Base-by-base conservation (phyloP, 2,329 filamentous ascomycete genomes). In the Stachybotrys chlorohalonatus region DNA sequence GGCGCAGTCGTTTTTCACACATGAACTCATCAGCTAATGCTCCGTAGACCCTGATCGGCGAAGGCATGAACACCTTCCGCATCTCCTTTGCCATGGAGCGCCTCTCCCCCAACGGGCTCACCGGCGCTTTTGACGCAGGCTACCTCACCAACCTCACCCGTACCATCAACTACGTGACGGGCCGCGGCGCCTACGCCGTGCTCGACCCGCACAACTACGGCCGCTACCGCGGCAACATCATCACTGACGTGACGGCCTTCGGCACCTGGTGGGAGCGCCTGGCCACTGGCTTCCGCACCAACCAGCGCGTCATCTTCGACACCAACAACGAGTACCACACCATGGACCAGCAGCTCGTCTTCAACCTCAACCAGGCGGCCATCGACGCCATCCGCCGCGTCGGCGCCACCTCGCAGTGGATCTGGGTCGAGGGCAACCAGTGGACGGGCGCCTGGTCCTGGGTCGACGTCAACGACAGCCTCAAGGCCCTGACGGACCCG, bases 251-350 rank as follows among this genome's bases (percentile, higher is more conserved):
- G 5, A 63, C 67, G 11, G 77, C 74, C 59, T 86, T 86, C 68
- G 68, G 75, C 51, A 70, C 75, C 15, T 86, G 77, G 71, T 85
- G 81, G 79, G 70, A 67, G 47, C 82, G 75, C 50, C 63, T 85
- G 11, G 83, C 82, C 7, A 69, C 67, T 7, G 68, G 73, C 51
- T 85, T 83, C 66, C 73, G 70, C 57, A 63, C 65, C 64, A 82
- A 86, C 69, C 61, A 69, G 52, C 73, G 74, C 48, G 82, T 85
- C 63, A 75, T 86, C 64, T 85, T 85, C 58, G 82, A 85, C 68
- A 84, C 80, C 59, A 85, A 85, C 76, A 86, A 86, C 68, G 83
- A 86, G 73, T 85, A 82, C 67, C 73, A 86, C 66, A 77, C 78
- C 64, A 83, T 85, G 76, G 78, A 82, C 61, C 80, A 84, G 67